Evolutionary conservation across 805 yeast genomes (phyloP), one percentile per base, ranked within the genome.

Genomic region (Wickerhamiella kurtzmanii): DNA sequence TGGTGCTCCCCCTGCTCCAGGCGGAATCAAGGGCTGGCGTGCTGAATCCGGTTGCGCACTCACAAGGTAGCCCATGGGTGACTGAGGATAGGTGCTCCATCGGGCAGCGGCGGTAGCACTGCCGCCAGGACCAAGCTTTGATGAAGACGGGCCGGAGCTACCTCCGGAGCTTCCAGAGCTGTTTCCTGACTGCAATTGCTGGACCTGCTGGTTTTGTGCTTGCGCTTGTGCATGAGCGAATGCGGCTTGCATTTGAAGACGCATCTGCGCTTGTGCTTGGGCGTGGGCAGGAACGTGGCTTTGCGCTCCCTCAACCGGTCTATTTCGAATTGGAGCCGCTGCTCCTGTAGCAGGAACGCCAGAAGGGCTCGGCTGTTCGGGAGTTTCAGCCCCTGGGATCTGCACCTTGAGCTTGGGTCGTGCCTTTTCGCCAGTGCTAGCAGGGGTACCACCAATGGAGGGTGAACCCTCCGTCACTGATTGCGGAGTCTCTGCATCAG

Each of bases 401-500:
- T 61, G 63, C 9, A 65, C 66, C 49, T 62, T 66, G 11, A 65
- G 57, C 44, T 64, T 64, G 4, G 70, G 70, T 38, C 67, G 53
- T 47, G 52, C 28, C 22, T 38, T 15, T 9, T 38, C 38, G 19
- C 38, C 38, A 15, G 19, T n/a, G 38, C 38, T 36, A 8, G 38
- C 17, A 8, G 38, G 38, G 19, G 17, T 18, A 6, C 20, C n/a
- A 9, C 8, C 25, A 15, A 15, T 18, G 11, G 41, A 20, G 16
- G 41, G 22, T 8, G 15, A 15, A 22, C 18, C 25, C 8, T 38
- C 41, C 25, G 25, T 13, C 15, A 13, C 41, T 19, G n/a, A 15
- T 17, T 38, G 41, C 25, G 41, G 41, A 8, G 38, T 36, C n/a
- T 36, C 19, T 5, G 16, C 19, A 6, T 15, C 38, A 11, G 9